Evolutionary conservation across 1,284 basidiomycete species (phyloP), one percentile per base, ranked within the genome.

Genomic region (Fistulina hepatica): DNA sequence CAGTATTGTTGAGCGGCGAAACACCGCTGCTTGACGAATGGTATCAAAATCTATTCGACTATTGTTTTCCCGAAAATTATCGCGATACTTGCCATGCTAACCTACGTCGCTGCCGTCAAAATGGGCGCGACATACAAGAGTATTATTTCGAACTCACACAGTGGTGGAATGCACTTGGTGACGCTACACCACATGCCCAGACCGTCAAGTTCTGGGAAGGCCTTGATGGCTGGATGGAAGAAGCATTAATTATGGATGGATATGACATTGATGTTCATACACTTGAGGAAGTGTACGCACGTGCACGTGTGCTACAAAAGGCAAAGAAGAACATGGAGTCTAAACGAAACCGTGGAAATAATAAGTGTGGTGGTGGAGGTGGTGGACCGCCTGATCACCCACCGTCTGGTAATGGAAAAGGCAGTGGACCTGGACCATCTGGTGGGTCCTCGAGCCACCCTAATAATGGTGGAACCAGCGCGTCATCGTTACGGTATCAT

Each of bases 51-150:
- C n/a, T 30, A 6, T 30, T 30, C 17, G 27, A 30, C 17, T 16
- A 30, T n/a, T 30, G 27, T 30, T 30, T 30, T 30, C n/a, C n/a
- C 17, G n/a, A 13, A 30, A 30, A 30, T 16, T 30, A 30, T 16
- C n/a, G 17, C 7, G 27, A 30, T 16, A 30, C n/a, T 13, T 30
- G 27, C 17, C 6, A 16, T 6, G 17, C n/a, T n/a, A 6, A n/a
- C n/a, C 17, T 13, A 7, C n/a, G 17, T 12, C 17, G n/a, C 27
- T 30, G 27, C 17, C 7, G n/a, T n/a, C 27, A 30, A n/a, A 16
- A 30, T 16, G n/a, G 17, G 6, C 27, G 27, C 6, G 27, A 30
- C n/a, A 12, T 30, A 7, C 27, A 16, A 6, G 27, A 30, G 6
- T 30, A 30, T n/a, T 13, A 13, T 12, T 16, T 13, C 27, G 27